Base-by-base conservation (phyloP, 495 filamentous ascomycete genomes). In the Aspergillus hancockii region DNA sequence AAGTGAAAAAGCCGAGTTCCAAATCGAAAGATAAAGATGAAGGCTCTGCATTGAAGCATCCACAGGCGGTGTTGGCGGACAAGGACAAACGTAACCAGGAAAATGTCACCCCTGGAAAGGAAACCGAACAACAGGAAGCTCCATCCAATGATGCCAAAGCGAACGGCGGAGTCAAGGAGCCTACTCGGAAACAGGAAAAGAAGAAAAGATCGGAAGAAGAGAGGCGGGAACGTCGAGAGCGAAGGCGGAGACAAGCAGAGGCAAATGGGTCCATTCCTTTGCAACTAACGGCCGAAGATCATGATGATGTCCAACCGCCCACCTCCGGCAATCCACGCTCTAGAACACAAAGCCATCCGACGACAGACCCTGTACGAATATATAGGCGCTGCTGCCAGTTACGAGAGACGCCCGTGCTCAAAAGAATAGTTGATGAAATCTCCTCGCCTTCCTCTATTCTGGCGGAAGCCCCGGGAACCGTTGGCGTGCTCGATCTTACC, bases 351-450 rank as follows among this genome's bases (percentile, higher is more conserved):
- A 81, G 83, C 52, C 82, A 81, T 31, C 92, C 93, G 0, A 97
- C 93, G 4, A 97, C 89, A 18, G 93, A 96, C 67, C 93, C 94
- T 7, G 81, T 92, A 9, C 84, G 93, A 56, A 97, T 98, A 70
- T 98, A 98, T 71, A 84, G 92, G 51, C 84, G 94, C 55, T 98
- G 94, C 69, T 98, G 94, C 66, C 93, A 97, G 66, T 77, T 98
- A 23, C 80, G 94, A 60, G 94, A 98, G 74, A 93, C 92, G 0
- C 90, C 90, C 1, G 90, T 96, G 38, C 77, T 98, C 22, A 92
- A 92, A 66, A 90, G 88, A 63, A 88, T 98, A 36, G 90, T 88
- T 16, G 90, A 93, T 58, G 91, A 97, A 67, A 88, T 98, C 21
- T 81, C 82, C n/a, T 83, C 85, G 19, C 81, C 87, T 36, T 79